Base-by-base conservation (phyloP, 116 monocot species). In the Phalaenopsis hybrid region DNA sequence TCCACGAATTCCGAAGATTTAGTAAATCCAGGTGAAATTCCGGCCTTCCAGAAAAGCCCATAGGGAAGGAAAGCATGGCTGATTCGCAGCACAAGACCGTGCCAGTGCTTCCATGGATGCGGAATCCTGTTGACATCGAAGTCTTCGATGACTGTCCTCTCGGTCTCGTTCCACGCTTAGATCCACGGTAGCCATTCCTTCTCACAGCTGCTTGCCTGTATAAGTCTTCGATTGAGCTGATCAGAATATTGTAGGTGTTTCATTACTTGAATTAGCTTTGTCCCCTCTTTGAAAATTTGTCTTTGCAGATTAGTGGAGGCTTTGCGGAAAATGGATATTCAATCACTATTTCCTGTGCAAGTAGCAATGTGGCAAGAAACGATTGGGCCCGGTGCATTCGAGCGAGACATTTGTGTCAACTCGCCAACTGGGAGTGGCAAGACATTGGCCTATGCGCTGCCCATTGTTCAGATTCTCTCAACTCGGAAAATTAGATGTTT, bases 371-470 rank as follows among this genome's bases (percentile, higher is more conserved):
- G 93, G 95, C 86, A 84, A 34, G 90, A 91, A 88, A 99, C 92
- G 13, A 88, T 95, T 82, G 95, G 99, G 8, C 93, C 95, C 37
- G 95, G 99, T 81, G 84, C 84, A 63, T 99, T 93, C 85, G 93
- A 95, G 80, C 80, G 95, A 77, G 99, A 99, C 63, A 88, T 99
- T 81, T 99, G 99, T 87, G 91, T 99, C 18, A 99, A 99, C 78
- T 95, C 99, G 73, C 95, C 95, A 46, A 99, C 99, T 57, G 99
- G 99, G 84, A 95, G 92, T 78, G 99, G 99, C 31, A 99, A 99
- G 50, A 99, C 99, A 73, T 81, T 99, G 46, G 84, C 99, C 58
- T 99, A 99, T 95, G 99, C 95, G 73, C 87, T 99, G 61, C 99
- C 95, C 11, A 99, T 99, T 57, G 95, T 99, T 25, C 95, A 99